Evolutionary conservation across 352 stramenopile genomes (phyloP), one percentile per base, ranked within the genome.

Genomic region (Phytophthora tentaculata): DNA sequence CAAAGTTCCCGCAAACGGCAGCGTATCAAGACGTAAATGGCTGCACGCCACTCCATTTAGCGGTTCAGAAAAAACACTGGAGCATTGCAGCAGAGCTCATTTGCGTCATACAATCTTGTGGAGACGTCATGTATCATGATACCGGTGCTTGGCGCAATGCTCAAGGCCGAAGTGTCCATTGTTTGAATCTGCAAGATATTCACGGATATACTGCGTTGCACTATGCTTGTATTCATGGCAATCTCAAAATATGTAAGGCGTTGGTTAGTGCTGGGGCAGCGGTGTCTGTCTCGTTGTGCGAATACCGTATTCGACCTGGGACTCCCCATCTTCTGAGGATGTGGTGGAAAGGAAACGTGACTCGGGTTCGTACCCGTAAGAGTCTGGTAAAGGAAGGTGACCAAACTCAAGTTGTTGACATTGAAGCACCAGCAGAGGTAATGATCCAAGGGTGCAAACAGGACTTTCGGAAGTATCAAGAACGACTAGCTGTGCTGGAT

Each of bases 191-290:
- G 1, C 80, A 89, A 63, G 83, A 91, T 56, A 49, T 74, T 37
- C 43, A 81, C 35, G 83, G 83, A 5, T 89, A 82, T 62, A 89
- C 80, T 12, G 61, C 79, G 14, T 63, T 91, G 6, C 83, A 91
- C 28, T 89, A 89, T 51, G 79, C 79, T 6, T 84, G 80, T 13
- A 73, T 75, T 22, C 61, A 75, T 16, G 74, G 60, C 1, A 74
- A 80, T 23, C 24, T 77, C 20, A 41, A 62, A 0, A 56, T 86
- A 0, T 83, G 70, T 51, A 23, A 28, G 20, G 71, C 74, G 1
- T 69, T 91, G 24, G 28, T 81, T 17, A 51, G 67, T n/a, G 60
- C 73, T 41, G 69, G 66, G 5, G 77, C 80, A 19, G 39, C 56
- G n/a, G 43, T 71, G 12, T 61, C 43, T 10, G 48, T 88, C 5